Evolutionary conservation across 306 rosid genomes (phyloP), one percentile per base, ranked within the genome.

Genomic region (Castanospermum australe): DNA sequence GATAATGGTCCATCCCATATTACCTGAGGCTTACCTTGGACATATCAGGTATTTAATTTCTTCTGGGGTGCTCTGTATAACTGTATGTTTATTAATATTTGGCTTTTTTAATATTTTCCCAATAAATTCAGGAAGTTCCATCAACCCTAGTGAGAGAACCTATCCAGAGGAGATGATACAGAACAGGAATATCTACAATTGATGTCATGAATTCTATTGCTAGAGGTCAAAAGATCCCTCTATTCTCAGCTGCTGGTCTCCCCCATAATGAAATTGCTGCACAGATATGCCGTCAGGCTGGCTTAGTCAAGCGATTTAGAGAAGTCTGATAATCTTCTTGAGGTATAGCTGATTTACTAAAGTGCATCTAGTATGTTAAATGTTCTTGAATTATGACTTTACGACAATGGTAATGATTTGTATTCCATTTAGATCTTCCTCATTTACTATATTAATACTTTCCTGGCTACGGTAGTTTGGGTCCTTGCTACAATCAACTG

Each of bases 81-180:
- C 48, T 42, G 39, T 60, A 48, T 39, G 15, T 12, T 32, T 48
- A 50, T 68, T 78, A 42, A 59, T 75, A 18, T 59, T 30, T 70
- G 77, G 24, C 36, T 8, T 76, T 62, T 12, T 1, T 13, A 57
- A 70, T 57, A 51, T 71, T 41, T 69, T 59, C 20, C 72, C 33
- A 75, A 54, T 79, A 75, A 75, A 79, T 83, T 25, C 81, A 96
- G 99, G 99, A 77, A 96, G 99, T 84, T 96, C 99, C 71, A 96
- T 96, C 83, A 96, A 96, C 85, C 99, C 99, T 57, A 96, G 99
- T 83, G 99, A 96, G 89, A 91, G 99, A 85, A 96, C 99, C 36
- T 96, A 93, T 90, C 99, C 99, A 0, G 99, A 96, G 87, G 99
- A 96, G 88, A 96, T 96, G 99, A 96, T 96, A 64, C 99, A 96